Conservation (phyloP, 1,284 basidiomycete genomes). For the Dichomitus squalens region DNA sequence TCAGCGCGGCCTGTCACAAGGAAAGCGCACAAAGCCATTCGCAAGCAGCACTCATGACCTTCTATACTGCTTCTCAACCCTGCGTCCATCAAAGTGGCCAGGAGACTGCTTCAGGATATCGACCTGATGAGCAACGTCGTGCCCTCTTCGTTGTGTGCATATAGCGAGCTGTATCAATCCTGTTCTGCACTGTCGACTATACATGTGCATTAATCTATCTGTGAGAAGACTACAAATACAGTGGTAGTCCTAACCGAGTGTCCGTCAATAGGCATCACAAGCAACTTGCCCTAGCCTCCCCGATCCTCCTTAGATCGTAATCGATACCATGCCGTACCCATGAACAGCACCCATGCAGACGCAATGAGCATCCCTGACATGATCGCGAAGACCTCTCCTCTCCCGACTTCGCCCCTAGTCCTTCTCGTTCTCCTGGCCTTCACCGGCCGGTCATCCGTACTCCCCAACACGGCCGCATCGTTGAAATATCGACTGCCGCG, state of each 20-base stretch:
- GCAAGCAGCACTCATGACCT: neutral
- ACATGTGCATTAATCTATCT: no score
- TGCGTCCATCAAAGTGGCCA: slow-evolving; percentile 18
- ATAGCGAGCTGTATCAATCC: no score
- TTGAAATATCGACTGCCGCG: slow-evolving; percentile 30
- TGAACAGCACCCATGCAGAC: slow-evolving; percentile 67
- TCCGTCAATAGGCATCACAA: neutral
- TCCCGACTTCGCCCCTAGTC: slow-evolving; percentile 41
- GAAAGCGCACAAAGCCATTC: slow-evolving; percentile 11
- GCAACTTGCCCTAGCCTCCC: slow-evolving; percentile 23
- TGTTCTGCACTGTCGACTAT: no score
- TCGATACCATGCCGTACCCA: slow-evolving; percentile 61
- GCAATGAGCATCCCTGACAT: slow-evolving; percentile 49
- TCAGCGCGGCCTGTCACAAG: neutral
- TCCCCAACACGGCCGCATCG: slow-evolving; percentile 17
- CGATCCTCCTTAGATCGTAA: slow-evolving; percentile 47
- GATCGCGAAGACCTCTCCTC: slow-evolving; percentile 54
- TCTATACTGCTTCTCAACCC: slow-evolving; percentile 1
- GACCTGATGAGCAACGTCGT: slow-evolving; percentile 20
- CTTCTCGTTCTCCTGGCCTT: slow-evolving; percentile 33
- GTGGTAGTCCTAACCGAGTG: neutral
- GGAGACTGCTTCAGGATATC: slow-evolving; percentile 12
- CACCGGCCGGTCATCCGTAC: slow-evolving; percentile 12
- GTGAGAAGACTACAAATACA: no score
- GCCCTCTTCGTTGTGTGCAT: no score